Evolutionary conservation across 805 yeast species (phyloP).

Genomic region (Lachancea meyersii): DNA sequence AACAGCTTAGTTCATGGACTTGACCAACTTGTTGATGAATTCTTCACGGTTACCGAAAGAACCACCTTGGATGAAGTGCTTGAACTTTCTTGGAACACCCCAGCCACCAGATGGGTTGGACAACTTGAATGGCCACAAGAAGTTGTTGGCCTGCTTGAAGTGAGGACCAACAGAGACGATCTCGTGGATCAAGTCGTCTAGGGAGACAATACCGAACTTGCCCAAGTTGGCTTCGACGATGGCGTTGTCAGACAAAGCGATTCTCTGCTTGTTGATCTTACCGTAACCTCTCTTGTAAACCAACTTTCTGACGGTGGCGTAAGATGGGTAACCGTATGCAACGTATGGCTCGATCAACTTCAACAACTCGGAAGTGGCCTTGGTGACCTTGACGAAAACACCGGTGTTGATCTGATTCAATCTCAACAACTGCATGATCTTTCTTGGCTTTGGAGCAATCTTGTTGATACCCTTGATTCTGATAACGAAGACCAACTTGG

Average conservation of each 20-base stretch:
- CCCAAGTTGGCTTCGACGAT: slow-evolving; percentile 85
- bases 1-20: slow-evolving; percentile 75
- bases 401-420: slow-evolving; percentile 91
- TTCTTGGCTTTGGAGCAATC: slow-evolving; percentile 99
- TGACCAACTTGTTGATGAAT: slow-evolving; percentile 88
- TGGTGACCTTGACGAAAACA: slow-evolving; percentile 91
- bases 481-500: slow-evolving; percentile 88
- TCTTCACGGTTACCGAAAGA: slow-evolving; percentile 97
- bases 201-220: slow-evolving; percentile 84
- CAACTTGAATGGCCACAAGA: slow-evolving; percentile 96
- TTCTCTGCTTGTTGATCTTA: slow-evolving; percentile 94
- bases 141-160: slow-evolving; percentile 98
- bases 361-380: slow-evolving; percentile 89
- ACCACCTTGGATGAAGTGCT: slow-evolving; percentile 97
- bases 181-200: slow-evolving; percentile 95
- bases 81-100: slow-evolving; percentile 95
- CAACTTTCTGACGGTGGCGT: slow-evolving; percentile 86
- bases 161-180: slow-evolving; percentile 94
- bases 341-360: slow-evolving; percentile 94
- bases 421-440: slow-evolving; percentile 91
- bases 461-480: slow-evolving; percentile 99
- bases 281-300: slow-evolving; percentile 98
- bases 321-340: slow-evolving; percentile 96
- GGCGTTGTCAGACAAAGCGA: slow-evolving; percentile 80
- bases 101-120: slow-evolving; percentile 97